These are phyloP conservation scores for Protomyces inouyei DNA, from an alignment of 1,139 yeast genomes.

Conservation along the genomic window DNA sequence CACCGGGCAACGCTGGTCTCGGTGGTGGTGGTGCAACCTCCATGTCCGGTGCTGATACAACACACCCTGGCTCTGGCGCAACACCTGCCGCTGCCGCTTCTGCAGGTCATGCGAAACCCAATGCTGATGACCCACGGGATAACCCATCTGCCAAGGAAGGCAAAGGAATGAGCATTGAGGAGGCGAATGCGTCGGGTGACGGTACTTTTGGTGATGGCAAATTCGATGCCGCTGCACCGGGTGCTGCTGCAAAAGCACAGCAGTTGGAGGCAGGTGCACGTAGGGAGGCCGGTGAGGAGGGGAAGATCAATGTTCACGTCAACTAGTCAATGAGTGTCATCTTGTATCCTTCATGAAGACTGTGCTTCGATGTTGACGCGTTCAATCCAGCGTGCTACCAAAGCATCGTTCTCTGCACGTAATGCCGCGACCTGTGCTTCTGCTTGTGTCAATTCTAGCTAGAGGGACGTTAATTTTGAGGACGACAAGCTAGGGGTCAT, in stretches of 20 bases:
- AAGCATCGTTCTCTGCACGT: conserved; percentile 2
- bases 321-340: background rate
- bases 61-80: conserved; percentile 19
- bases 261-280: conserved; percentile 20
- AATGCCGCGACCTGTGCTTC: background rate
- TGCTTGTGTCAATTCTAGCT: conserved; percentile 1
- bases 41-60: conserved; percentile 16
- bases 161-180: conserved; percentile 1
- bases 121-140: conserved; percentile 10
- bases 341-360: background rate
- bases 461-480: background rate
- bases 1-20: conserved; percentile 16
- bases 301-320: conserved; percentile 16
- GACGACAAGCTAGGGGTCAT: background rate
- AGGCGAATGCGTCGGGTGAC: conserved; percentile 21
- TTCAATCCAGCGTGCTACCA: conserved; percentile 11
- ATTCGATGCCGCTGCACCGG: conserved; percentile 25
- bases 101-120: conserved; percentile 17
- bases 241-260: conserved; percentile 19
- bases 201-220: conserved; percentile 26
- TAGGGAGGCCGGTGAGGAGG: conserved; percentile 20
- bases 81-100: conserved; percentile 20
- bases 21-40: conserved; percentile 24
- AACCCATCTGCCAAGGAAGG: background rate
- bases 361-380: conserved; percentile 13